phyloP scores from a whole-genome alignment of 2,329 filamentous ascomycete species.

The Cladosporium velox region DNA sequence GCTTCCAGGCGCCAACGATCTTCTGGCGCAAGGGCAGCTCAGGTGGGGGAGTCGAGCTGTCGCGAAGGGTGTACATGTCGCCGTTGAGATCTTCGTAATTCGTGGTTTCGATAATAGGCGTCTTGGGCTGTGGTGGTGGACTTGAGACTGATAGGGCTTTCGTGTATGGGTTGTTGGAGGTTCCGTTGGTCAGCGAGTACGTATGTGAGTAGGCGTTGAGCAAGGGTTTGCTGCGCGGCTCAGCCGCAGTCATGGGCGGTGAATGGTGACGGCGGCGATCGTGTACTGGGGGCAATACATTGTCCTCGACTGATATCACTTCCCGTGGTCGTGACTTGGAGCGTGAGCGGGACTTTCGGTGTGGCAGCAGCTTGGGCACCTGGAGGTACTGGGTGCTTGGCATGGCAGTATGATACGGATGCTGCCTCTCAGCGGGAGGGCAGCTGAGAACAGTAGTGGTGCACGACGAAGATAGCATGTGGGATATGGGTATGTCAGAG shows the following conservation, averaged over 20 bases:
- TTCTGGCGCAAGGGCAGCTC: constrained; percentile 35
- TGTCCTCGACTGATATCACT: constrained; percentile 27
- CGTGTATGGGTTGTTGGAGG: constrained; percentile 22
- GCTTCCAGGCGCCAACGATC: constrained; percentile 41
- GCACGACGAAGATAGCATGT: constrained; percentile 1
- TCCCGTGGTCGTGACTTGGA: constrained; percentile 34
- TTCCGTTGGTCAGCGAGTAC: constrained; percentile 16
- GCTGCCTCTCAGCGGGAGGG: background rate
- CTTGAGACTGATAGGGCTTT: constrained; percentile 11
- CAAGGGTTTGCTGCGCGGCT: constrained; percentile 20
- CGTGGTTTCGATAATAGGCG: constrained; percentile 17
- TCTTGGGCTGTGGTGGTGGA: constrained; percentile 20
- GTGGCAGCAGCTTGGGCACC: constrained; percentile 39
- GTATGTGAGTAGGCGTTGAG: constrained; percentile 11
- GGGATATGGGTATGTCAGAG: constrained; percentile 7
- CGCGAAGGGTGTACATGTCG: constrained; percentile 37
- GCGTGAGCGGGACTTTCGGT: constrained; percentile 37
- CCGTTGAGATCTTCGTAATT: constrained; percentile 39
- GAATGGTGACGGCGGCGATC: constrained; percentile 28
- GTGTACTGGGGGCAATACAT: constrained; percentile 26
- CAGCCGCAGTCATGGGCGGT: constrained; percentile 25
- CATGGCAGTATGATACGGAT: constrained; percentile 23
- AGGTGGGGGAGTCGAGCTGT: constrained; percentile 34
- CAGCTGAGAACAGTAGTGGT: background rate
- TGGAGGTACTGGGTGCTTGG: constrained; percentile 39